phyloP scores from a whole-genome alignment of 192 early-diverging fungal genomes.

The Backusella mclennaniae region DNA sequence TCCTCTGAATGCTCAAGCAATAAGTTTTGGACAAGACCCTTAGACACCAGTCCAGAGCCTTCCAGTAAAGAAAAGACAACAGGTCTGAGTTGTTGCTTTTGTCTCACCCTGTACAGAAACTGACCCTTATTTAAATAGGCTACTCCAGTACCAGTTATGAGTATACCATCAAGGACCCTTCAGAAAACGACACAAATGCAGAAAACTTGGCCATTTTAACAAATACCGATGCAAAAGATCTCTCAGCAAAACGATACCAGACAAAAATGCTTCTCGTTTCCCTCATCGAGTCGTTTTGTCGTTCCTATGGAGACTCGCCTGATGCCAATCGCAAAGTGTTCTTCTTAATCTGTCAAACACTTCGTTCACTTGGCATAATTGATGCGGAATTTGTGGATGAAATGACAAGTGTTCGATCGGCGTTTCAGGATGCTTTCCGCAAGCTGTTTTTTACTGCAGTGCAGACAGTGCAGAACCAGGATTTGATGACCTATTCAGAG shows the following conservation, averaged over 20 bases:
- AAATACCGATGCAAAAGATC: neutral
- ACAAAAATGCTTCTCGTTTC: conserved; percentile 84
- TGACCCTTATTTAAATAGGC: conserved; percentile 1
- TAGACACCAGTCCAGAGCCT: neutral
- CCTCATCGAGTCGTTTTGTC: conserved; percentile 89
- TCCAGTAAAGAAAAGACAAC: conserved; percentile 1
- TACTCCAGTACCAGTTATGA: neutral
- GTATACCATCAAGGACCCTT: neutral
- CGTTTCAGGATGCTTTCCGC: conserved; percentile 84
- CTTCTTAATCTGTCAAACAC: conserved; percentile 83
- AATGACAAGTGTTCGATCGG: conserved; percentile 76
- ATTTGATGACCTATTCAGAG: conserved; percentile 8
- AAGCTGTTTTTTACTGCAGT: conserved; percentile 82
- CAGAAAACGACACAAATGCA: neutral
- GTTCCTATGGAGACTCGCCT: conserved; percentile 82
- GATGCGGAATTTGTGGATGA: conserved; percentile 67
- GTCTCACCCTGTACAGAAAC: neutral
- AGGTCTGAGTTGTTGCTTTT: neutral
- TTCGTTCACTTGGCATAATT: conserved; percentile 83
- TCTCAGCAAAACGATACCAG: conserved; percentile 44
- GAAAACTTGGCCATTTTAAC: neutral
- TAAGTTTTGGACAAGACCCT: neutral
- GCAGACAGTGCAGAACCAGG: conserved; percentile 56
- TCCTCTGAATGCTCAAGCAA: neutral
- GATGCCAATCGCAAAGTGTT: conserved; percentile 85